Conservation (phyloP, 805 yeast species). For the Nakazawaea laoshanensis region DNA sequence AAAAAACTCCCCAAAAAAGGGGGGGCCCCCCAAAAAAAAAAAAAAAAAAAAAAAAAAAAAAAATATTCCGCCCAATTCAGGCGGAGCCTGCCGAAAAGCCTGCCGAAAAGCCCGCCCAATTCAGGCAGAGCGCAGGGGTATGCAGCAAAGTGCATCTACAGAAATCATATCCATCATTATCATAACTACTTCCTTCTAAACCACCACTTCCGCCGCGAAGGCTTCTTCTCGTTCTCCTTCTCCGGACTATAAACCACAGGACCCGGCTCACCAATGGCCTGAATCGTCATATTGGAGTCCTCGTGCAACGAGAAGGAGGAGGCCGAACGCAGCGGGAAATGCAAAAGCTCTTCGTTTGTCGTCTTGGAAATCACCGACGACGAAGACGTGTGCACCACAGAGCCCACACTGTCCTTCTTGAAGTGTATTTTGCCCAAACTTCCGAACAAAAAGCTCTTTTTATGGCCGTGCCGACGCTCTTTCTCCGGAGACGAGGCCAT, state of each 20-base stretch:
- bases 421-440: neutral
- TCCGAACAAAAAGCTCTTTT: neutral
- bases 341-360: conserved; percentile 5
- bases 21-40: too few species aligned
- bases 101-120: too few species aligned
- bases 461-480: neutral
- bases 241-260: conserved; percentile 7
- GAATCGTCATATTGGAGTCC: conserved; percentile 2
- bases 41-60: too few species aligned
- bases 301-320: neutral
- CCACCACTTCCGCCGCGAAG: conserved; percentile 11
- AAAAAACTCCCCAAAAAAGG: too few species aligned
- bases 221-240: conserved; percentile 1
- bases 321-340: conserved; percentile 1
- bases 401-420: too few species aligned
- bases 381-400: neutral
- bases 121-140: too few species aligned
- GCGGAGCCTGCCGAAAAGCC: too few species aligned
- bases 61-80: too few species aligned
- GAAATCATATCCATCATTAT: too few species aligned
- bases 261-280: conserved; percentile 7
- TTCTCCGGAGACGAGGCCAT: conserved; percentile 3
- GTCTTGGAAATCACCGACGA: conserved; percentile 3
- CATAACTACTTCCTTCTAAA: conserved; percentile 6
- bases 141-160: too few species aligned